Percentiles rank a stretch among this genome's conserved stretches.
These are phyloP conservation scores for Mucor piriformis DNA, from an alignment of 371 early-diverging fungal genomes.

Conservation along the genomic window DNA sequence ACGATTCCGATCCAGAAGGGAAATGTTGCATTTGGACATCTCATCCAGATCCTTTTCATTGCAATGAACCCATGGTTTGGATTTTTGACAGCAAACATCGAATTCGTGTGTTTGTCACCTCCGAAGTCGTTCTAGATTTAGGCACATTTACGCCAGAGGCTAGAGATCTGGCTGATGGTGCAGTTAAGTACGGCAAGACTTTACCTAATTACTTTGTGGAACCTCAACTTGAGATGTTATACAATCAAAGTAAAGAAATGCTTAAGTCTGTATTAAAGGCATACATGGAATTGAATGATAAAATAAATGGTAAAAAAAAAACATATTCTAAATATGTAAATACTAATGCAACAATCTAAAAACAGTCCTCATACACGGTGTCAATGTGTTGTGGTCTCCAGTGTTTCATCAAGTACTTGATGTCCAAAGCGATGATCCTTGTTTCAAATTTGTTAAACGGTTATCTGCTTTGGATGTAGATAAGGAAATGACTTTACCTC, in stretches of 20 bases:
- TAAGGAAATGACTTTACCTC: background rate
- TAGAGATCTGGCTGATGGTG: background rate
- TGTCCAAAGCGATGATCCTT: background rate
- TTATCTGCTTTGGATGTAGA: background rate
- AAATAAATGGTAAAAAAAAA: background rate
- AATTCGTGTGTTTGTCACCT: slow-evolving; percentile 8
- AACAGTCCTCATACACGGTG: background rate
- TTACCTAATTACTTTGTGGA: slow-evolving; percentile 7
- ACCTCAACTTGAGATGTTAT: background rate
- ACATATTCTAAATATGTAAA: background rate
- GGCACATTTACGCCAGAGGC: background rate
- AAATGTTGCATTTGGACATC: slow-evolving; percentile 7
- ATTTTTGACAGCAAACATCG: slow-evolving; percentile 8
- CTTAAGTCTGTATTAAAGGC: background rate
- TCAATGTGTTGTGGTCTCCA: slow-evolving; percentile 9
- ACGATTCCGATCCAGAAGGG: background rate
- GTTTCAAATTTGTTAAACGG: slow-evolving; percentile 10
- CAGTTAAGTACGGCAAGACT: background rate
- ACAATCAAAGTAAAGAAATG: background rate
- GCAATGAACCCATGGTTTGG: slow-evolving; percentile 12
- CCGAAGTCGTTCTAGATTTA: slow-evolving; percentile 5
- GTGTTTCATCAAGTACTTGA: background rate
- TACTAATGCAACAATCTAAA: background rate
- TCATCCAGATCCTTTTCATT: slow-evolving; percentile 13
- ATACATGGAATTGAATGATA: background rate